These are phyloP conservation scores for Calonectria fujianensis DNA, from an alignment of 2,329 filamentous ascomycete genomes.

Conservation along the genomic window DNA sequence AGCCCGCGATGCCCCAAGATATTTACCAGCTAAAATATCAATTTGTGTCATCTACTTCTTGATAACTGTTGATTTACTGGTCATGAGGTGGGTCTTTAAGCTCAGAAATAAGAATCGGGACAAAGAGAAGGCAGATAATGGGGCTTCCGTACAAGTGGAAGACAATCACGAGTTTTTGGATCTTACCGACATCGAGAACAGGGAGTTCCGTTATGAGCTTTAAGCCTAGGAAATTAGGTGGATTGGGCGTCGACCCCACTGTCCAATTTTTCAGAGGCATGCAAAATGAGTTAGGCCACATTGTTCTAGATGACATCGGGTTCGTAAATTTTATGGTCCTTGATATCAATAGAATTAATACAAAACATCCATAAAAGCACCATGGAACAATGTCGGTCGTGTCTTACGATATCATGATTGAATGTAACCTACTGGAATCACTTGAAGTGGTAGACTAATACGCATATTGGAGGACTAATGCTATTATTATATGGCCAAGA, in stretches of 20 bases:
- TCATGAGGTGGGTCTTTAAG: constrained; percentile 47
- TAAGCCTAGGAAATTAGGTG: not conserved
- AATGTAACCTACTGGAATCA: no score
- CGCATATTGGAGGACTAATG: no score
- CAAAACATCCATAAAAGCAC: not conserved
- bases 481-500: no score
- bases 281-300: not conserved
- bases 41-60: constrained; percentile 51
- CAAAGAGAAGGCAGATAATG: constrained; percentile 26
- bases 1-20: constrained; percentile 45
- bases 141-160: constrained; percentile 31
- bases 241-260: no score
- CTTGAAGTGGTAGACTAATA: no score
- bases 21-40: constrained; percentile 47
- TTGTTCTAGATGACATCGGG: not conserved
- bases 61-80: constrained; percentile 44
- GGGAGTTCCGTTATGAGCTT: constrained; percentile 44
- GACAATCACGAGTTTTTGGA: constrained; percentile 50
- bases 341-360: not conserved
- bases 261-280: not conserved
- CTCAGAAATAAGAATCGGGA: constrained; percentile 43
- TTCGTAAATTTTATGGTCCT: not conserved
- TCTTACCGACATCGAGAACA: constrained; percentile 46
- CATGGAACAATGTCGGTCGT: no score
- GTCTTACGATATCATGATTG: no score